These are phyloP conservation scores for Symbiodinium natans DNA, from an alignment of 73 alveolate genomes.

Conservation along the genomic window DNA sequence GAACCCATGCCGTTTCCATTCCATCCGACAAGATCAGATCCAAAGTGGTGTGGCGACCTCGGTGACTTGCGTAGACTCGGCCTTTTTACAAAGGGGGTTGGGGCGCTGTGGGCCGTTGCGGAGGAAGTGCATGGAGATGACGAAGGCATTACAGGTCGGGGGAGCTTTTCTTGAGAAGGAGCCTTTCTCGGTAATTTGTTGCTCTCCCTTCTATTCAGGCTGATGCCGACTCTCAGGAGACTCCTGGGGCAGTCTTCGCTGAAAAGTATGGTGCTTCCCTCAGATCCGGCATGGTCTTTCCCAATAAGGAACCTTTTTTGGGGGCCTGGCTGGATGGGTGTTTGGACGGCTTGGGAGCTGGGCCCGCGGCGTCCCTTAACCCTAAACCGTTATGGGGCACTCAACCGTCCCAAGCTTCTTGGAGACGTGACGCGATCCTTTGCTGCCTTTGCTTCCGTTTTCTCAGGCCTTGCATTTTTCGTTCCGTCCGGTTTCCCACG, in stretches of 20 bases:
- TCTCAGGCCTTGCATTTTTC: no score
- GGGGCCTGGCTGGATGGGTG: no score
- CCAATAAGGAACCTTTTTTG: no score
- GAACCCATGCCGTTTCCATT: conserved; percentile 72
- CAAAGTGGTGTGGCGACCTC: conserved; percentile 22
- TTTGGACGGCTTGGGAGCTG: no score
- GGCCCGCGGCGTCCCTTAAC: no score
- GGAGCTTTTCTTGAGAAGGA: no score
- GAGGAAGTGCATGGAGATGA: conserved; percentile 65
- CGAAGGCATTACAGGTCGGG: conserved; percentile 57
- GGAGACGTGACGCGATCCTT: no score
- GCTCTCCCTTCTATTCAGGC: not conserved
- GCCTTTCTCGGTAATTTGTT: not conserved
- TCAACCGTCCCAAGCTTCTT: no score
- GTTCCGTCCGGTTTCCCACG: no score
- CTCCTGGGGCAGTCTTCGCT: conserved; percentile 39
- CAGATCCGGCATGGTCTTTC: not conserved
- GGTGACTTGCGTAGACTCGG: not conserved
- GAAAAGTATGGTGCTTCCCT: conserved; percentile 39
- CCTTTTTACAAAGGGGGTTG: not conserved
- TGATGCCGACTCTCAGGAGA: conserved; percentile 19
- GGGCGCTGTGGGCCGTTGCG: not conserved
- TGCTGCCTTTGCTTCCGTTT: no score
- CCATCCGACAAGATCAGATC: conserved; percentile 84
- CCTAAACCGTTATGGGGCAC: not conserved